Evolutionary conservation across 2,329 filamentous ascomycete genomes (phyloP).

Genomic region (Talaromyces marneffei): DNA sequence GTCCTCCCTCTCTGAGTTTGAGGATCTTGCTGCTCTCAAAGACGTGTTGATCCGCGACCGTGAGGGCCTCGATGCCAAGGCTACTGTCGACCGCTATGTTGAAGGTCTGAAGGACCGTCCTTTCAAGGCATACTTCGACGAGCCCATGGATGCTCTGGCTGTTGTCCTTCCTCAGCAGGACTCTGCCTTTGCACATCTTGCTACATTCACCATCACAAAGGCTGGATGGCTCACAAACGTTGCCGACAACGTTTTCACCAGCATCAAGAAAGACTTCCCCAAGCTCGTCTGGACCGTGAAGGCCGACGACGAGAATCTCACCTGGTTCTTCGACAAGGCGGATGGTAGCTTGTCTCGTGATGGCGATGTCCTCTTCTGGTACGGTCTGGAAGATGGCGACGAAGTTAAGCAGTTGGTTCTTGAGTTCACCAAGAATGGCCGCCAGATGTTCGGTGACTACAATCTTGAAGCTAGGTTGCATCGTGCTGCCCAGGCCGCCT

Average conservation of each 20-base stretch:
- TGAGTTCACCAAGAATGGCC: constrained; percentile 75
- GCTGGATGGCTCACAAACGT: constrained; percentile 91
- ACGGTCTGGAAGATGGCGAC: constrained; percentile 74
- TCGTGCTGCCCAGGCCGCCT: constrained; percentile 66
- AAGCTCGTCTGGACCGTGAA: constrained; percentile 95
- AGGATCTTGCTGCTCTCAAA: constrained; percentile 71
- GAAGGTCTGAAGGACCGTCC: constrained; percentile 68
- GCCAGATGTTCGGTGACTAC: constrained; percentile 81
- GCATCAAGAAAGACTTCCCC: constrained; percentile 88
- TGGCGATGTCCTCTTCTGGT: constrained; percentile 94
- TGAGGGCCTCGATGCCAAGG: constrained; percentile 72
- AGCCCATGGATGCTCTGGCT: constrained; percentile 85
- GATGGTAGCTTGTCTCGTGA: constrained; percentile 82
- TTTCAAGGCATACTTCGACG: constrained; percentile 93
- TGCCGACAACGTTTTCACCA: constrained; percentile 88
- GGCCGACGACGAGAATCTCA: constrained; percentile 91
- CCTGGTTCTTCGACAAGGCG: constrained; percentile 97
- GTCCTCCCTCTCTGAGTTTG: constrained; percentile 65
- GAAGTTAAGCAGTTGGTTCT: constrained; percentile 78
- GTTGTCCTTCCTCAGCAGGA: constrained; percentile 69
- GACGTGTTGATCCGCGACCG: constrained; percentile 74
- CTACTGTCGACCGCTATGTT: constrained; percentile 81
- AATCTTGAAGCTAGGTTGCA: constrained; percentile 83
- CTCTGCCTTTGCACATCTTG: constrained; percentile 69
- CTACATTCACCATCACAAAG: constrained; percentile 89